Base-by-base conservation (phyloP, 345 rosid species). In the Sisymbrium altissimum region DNA sequence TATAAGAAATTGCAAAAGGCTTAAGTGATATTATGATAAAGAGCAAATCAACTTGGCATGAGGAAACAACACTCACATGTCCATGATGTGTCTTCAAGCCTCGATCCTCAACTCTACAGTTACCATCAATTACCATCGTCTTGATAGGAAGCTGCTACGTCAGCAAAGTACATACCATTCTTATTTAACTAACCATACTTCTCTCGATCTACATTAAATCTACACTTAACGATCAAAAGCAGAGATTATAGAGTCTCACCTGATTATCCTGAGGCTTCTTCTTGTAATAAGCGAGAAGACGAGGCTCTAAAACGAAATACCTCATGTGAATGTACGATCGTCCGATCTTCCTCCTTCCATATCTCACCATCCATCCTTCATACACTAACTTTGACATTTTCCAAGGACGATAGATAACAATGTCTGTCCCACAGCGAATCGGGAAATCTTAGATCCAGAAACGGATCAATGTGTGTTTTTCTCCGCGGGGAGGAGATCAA, bases 301-400 rank as follows among this genome's bases (percentile, higher is more conserved):
- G 90, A 23, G 96, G 84, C 64, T 89, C 99, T 61, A 96, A 88
- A 39, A 96, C 93, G 81, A 96, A 96, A 74, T 88, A 92, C 76
- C 99, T 84, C 99, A 89, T 96, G 60, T 96, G 99, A 74, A 96
- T 92, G 58, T 84, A 96, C 15, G 99, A 92, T 81, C 97, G 70
- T 12, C 97, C 99, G 86, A 96, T 96, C 90, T 87, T 96, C 79
- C 97, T 88, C 68, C 99, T 84, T 64, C 99, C 99, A 62, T 92
- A 92, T 67, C 99, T 83, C 78, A 96, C 98, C 99, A 92, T 96
- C 99, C 98, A 96, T 66, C 99, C 99, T 77, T 96, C 98, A 59
- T 92, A 96, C 41, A 92, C 91, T 23, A 89, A 86, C 80, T 92
- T 96, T 32, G 99, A 86, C 93, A 85, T 87, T 72, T 53, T 30